Conservation (phyloP, 805 yeast genomes). For the Candida qinlingensis region DNA sequence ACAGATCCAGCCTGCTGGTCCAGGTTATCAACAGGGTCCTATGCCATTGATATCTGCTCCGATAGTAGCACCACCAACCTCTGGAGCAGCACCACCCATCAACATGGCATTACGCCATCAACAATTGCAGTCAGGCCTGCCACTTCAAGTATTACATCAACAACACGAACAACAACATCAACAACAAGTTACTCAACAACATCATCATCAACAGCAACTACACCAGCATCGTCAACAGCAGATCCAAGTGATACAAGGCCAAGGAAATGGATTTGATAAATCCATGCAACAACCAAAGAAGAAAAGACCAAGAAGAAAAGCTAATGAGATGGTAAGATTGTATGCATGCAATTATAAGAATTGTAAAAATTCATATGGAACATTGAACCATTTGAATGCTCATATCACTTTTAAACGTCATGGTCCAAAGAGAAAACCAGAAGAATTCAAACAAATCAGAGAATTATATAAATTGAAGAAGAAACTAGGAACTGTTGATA, state of each 20-base stretch:
- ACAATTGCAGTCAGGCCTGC: background rate
- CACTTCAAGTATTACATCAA: too few relatives aligned
- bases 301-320: constrained; percentile 48
- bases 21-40: background rate
- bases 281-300: constrained; percentile 16
- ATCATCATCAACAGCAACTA: background rate
- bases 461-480: constrained; percentile 37
- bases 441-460: constrained; percentile 48
- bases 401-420: constrained; percentile 50
- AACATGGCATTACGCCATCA: background rate
- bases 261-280: background rate
- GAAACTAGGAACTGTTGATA: constrained; percentile 21
- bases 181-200: background rate
- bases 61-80: too few relatives aligned
- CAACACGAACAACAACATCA: background rate
- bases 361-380: constrained; percentile 53
- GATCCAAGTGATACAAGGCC: background rate
- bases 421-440: constrained; percentile 49
- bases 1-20: background rate
- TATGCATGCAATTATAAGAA: constrained; percentile 43
- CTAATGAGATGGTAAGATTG: constrained; percentile 49
- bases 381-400: constrained; percentile 54
- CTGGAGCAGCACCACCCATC: too few relatives aligned
- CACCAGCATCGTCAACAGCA: background rate
- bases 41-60: background rate